Conservation (phyloP, 768 basidiomycete genomes). For the Amanita molliuscula region DNA sequence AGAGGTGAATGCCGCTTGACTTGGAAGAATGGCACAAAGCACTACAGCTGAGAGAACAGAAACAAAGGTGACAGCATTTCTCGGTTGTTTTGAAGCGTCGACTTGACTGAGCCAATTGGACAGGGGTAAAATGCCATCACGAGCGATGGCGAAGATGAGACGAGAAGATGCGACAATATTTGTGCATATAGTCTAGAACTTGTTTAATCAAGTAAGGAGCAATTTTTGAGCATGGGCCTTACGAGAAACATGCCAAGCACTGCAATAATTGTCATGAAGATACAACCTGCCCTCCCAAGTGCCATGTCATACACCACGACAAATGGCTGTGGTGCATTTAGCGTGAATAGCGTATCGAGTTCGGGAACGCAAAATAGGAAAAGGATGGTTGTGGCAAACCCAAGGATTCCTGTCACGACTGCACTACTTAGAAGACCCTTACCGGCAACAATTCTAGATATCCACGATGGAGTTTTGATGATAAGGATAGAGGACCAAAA, state of each 20-base stretch:
- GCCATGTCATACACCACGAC: slow-evolving; percentile 82
- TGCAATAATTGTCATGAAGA: slow-evolving; percentile 85
- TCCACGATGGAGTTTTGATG: background rate
- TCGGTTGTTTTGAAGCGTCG: slow-evolving; percentile 61
- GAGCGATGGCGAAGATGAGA: slow-evolving; percentile 86
- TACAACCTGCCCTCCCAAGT: slow-evolving; percentile 65
- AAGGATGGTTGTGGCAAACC: background rate
- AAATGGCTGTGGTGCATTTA: slow-evolving; percentile 87
- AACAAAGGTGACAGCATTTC: slow-evolving; percentile 81
- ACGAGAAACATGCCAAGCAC: slow-evolving; percentile 80
- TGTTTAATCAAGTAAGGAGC: background rate
- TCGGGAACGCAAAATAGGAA: slow-evolving; percentile 19
- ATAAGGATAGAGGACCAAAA: background rate
- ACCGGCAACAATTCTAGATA: background rate
- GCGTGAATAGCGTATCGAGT: slow-evolving; percentile 60
- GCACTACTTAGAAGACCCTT: slow-evolving; percentile 30
- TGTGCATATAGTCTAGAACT: slow-evolving; percentile 67
- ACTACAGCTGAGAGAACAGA: slow-evolving; percentile 63
- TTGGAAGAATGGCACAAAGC: slow-evolving; percentile 81
- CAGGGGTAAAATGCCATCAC: slow-evolving; percentile 82
- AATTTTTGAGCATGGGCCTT: slow-evolving; percentile 9
- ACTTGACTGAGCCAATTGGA: slow-evolving; percentile 78
- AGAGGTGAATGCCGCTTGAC: slow-evolving; percentile 87
- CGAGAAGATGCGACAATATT: slow-evolving; percentile 87
- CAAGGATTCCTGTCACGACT: slow-evolving; percentile 33